Base-by-base conservation (phyloP, 352 stramenopile genomes). In the Pythium sp. region DNA sequence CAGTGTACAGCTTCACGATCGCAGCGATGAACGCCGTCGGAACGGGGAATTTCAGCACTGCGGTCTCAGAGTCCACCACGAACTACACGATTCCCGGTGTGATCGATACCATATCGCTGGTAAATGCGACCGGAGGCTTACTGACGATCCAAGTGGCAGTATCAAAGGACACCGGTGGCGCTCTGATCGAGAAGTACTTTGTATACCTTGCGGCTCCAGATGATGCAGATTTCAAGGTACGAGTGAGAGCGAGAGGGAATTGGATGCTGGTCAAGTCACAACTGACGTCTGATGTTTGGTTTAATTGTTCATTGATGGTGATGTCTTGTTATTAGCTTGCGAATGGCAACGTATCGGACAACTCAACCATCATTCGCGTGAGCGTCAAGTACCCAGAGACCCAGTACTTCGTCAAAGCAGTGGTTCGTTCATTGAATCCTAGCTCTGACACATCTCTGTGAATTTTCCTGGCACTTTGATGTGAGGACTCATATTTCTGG, bases 61-160 rank as follows among this genome's bases (percentile, higher is more conserved):
- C 38, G 15, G 43, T 73, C 26, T 11, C 58, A 5, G 32, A 68
- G 53, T 70, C 36, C 4, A 91, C 83, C 2, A 87, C 67, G 1
- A 82, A 80, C 38, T 62, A 69, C 14, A 90, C 81, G 1, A 32
- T 24, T 5, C 83, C 81, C n/a, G 79, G 81, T 4, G 18, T 63
- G 28, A 61, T 74, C 0, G 51, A 58, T 38, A 57, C 57, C 0
- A 72, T 86, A 28, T n/a, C 32, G 4, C 62, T 86, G 2, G 2
- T 76, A 1, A 67, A 71, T 58, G 65, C 67, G 3, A 91, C 83
- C 0, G 83, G 83, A 3, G 83, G 83, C 3, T 62, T 87, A 36
- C 58, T 91, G 5, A 75, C 69, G 2, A 22, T 91, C 2, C 51
- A 30, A 12, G 64, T 91, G 1, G 26, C 24, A 0, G 26, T 71